Percentiles rank a stretch among this genome's conserved stretches.
phyloP scores from a whole-genome alignment of 2,329 filamentous ascomycete species.

The Colletotrichum spinosum region DNA sequence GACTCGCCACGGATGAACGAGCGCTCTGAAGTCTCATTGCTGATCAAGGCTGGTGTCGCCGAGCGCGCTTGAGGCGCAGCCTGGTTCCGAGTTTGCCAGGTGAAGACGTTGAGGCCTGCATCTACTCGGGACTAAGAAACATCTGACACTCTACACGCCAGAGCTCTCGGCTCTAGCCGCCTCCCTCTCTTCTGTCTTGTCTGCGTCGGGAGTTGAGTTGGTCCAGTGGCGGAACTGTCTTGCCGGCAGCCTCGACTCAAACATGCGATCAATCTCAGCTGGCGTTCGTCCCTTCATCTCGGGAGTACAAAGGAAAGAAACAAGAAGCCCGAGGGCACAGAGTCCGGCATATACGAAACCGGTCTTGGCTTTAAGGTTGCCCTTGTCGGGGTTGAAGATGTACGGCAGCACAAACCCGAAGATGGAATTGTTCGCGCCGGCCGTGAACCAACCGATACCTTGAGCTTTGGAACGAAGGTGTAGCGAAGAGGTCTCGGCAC shows the following conservation, averaged over 20 bases:
- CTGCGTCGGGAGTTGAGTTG: conserved; percentile 14
- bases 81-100: conserved; percentile 7
- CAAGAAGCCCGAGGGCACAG: conserved; percentile 47
- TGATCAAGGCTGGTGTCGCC: conserved; percentile 2
- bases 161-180: conserved; percentile 13
- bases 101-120: background rate
- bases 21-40: conserved; percentile 22
- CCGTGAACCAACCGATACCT: conserved; percentile 56
- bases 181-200: conserved; percentile 7
- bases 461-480: conserved; percentile 56
- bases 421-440: conserved; percentile 52
- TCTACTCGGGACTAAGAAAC: background rate
- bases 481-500: conserved; percentile 56
- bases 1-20: background rate
- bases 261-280: conserved; percentile 59
- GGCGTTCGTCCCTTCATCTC: conserved; percentile 64
- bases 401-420: conserved; percentile 62
- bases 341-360: conserved; percentile 54
- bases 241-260: conserved; percentile 44
- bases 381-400: conserved; percentile 56
- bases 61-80: conserved; percentile 21
- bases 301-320: conserved; percentile 60
- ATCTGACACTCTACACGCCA: conserved; percentile 7
- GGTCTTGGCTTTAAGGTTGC: conserved; percentile 54
- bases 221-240: conserved; percentile 42